These are phyloP conservation scores for Nannochloris sp. DNA, from an alignment of 139 green algal genomes.

Conservation along the genomic window DNA sequence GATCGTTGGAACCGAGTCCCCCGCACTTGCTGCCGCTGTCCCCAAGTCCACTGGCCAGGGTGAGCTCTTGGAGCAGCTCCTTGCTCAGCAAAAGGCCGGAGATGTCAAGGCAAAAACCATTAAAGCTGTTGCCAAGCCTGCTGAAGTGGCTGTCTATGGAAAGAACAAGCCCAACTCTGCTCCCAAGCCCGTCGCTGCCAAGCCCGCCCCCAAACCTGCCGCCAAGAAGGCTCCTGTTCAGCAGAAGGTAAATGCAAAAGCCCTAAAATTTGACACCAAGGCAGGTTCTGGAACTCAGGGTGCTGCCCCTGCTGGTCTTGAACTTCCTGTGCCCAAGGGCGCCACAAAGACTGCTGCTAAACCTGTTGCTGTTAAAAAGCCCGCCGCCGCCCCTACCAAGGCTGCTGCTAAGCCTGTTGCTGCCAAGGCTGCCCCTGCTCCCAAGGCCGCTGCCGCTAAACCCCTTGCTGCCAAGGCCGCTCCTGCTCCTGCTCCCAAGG, in stretches of 20 bases:
- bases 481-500: background rate
- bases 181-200: background rate
- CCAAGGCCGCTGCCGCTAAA: slow-evolving; percentile 3
- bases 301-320: slow-evolving; percentile 2
- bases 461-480: background rate
- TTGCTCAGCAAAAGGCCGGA: slow-evolving; percentile 2
- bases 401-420: background rate
- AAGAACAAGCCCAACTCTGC: slow-evolving; percentile 6
- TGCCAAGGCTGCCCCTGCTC: background rate
- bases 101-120: slow-evolving; percentile 3
- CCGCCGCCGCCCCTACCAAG: background rate
- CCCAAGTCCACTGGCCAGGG: slow-evolving; percentile 9
- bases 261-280: background rate
- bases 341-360: background rate
- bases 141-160: slow-evolving; percentile 9
- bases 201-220: background rate
- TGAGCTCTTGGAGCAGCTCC: slow-evolving; percentile 5
- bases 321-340: slow-evolving; percentile 7
- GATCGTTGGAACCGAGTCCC: background rate
- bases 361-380: background rate
- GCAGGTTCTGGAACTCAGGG: background rate
- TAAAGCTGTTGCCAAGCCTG: slow-evolving; percentile 7
- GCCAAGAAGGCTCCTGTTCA: background rate
- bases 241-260: background rate
- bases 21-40: background rate